Conservation (phyloP, 345 rosid genomes). For the Pugionium cornutum region DNA sequence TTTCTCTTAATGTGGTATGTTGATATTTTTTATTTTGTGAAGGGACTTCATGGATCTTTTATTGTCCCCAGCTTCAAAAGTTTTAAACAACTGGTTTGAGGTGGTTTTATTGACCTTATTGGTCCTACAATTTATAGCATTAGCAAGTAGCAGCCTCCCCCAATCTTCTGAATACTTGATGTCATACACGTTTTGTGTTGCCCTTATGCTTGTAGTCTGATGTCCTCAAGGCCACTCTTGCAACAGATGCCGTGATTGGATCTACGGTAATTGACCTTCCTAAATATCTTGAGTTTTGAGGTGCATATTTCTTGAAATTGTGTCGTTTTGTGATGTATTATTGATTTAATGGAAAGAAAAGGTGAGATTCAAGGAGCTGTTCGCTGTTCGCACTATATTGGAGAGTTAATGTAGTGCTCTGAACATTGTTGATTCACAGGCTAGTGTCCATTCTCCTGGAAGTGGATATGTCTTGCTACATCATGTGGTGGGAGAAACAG, state of each 20-base stretch:
- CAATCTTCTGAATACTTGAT: background rate
- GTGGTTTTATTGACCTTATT: conserved; percentile 42
- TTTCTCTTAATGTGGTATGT: background rate
- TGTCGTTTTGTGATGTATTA: background rate
- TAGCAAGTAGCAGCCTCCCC: conserved; percentile 1
- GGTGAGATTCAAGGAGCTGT: conserved; percentile 8
- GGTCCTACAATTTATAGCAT: background rate
- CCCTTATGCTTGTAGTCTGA: conserved; percentile 53
- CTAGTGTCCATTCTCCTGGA: conserved; percentile 70
- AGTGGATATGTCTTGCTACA: conserved; percentile 91
- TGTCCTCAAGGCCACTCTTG: conserved; percentile 86
- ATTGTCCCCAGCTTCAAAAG: conserved; percentile 78
- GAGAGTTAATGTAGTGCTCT: conserved; percentile 27
- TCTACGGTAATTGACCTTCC: conserved; percentile 51
- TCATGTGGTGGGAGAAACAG: conserved; percentile 91
- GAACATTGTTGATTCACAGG: conserved; percentile 47
- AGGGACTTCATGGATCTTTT: conserved; percentile 87
- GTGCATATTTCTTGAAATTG: background rate
- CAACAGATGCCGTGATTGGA: conserved; percentile 88
- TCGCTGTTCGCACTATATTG: background rate
- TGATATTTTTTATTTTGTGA: conserved; percentile 29
- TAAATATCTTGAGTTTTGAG: conserved; percentile 26
- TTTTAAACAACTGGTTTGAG: conserved; percentile 95
- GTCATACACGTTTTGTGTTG: conserved; percentile 11
- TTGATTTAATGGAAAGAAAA: conserved; percentile 1